These are phyloP conservation scores for Tolypocladium tropicale DNA, from an alignment of 2,329 filamentous ascomycete species.

Conservation along the genomic window DNA sequence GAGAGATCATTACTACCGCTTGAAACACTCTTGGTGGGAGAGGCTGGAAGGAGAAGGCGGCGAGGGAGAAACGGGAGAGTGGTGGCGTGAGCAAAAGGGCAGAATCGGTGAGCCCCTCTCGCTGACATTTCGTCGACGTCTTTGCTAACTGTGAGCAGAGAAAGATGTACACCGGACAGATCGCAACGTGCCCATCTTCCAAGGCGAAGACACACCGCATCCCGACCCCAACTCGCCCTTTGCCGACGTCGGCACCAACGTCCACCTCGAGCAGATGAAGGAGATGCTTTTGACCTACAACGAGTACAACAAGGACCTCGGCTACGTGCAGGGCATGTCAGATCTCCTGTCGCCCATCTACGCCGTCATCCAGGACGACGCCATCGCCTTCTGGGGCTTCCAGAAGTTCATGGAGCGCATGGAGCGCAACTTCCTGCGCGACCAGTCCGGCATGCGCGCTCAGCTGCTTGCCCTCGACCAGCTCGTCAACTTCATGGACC, in stretches of 20 bases:
- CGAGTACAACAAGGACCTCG: slow-evolving; percentile 89
- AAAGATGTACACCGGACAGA: slow-evolving; percentile 98
- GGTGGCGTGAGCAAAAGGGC: slow-evolving; percentile 91
- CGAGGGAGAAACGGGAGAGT: slow-evolving; percentile 74
- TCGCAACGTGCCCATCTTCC: slow-evolving; percentile 87
- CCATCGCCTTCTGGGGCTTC: slow-evolving; percentile 94
- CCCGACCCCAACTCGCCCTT: slow-evolving; percentile 95
- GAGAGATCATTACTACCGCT: slow-evolving; percentile 83
- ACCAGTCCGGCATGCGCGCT: slow-evolving; percentile 90
- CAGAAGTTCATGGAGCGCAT: slow-evolving; percentile 95
- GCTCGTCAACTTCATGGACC: slow-evolving; percentile 93
- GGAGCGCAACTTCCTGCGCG: slow-evolving; percentile 92
- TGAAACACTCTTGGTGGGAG: slow-evolving; percentile 97
- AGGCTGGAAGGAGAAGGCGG: slow-evolving; percentile 73
- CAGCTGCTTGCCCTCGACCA: slow-evolving; percentile 89
- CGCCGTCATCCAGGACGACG: slow-evolving; percentile 94
- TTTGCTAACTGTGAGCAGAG: slow-evolving; percentile 45
- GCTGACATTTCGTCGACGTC: not conserved
- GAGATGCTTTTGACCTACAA: slow-evolving; percentile 99
- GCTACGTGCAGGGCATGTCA: slow-evolving; percentile 98
- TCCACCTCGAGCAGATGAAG: slow-evolving; percentile 97
- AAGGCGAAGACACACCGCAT: slow-evolving; percentile 91
- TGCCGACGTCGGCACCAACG: slow-evolving; percentile 85
- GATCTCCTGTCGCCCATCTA: slow-evolving; percentile 94
- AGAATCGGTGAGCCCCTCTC: slow-evolving; percentile 65